These are phyloP conservation scores for Trichomonascaceae sp. DNA, from an alignment of 1,139 yeast species.

Conservation along the genomic window DNA sequence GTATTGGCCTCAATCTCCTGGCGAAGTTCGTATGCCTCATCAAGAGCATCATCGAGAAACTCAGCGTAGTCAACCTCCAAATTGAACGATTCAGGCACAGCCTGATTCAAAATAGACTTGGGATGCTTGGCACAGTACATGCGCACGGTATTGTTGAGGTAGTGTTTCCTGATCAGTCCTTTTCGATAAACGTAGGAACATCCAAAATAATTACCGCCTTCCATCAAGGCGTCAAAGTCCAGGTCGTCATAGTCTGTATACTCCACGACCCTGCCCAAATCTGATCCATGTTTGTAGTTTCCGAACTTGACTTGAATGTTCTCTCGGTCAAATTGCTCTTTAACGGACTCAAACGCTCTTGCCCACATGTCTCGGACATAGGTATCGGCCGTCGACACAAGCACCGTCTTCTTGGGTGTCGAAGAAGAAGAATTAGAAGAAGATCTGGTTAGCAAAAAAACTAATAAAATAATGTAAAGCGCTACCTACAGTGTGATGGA, in stretches of 20 bases:
- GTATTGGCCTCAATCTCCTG: slow-evolving; percentile 54
- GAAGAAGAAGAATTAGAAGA: too few relatives aligned
- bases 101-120: slow-evolving; percentile 38
- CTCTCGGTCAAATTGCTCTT: too few relatives aligned
- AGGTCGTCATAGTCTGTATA: slow-evolving; percentile 86
- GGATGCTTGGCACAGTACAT: slow-evolving; percentile 68
- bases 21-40: slow-evolving; percentile 79
- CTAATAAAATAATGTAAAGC: not conserved
- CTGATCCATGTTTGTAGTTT: too few relatives aligned
- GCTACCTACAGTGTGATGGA: slow-evolving; percentile 31
- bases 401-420: too few relatives aligned
- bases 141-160: slow-evolving; percentile 65
- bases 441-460: too few relatives aligned
- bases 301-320: too few relatives aligned
- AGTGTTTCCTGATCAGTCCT: slow-evolving; percentile 82
- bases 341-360: too few relatives aligned
- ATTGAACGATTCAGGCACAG: slow-evolving; percentile 66
- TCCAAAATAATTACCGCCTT: slow-evolving; percentile 40
- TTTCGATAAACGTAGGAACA: slow-evolving; percentile 74
- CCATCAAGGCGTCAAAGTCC: slow-evolving; percentile 50
- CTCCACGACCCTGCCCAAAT: slow-evolving; percentile 44
- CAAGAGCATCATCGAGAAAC: slow-evolving; percentile 82
- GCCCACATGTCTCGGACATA: slow-evolving; percentile 53
- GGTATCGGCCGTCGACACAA: slow-evolving; percentile 12
- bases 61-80: slow-evolving; percentile 95